Conservation (phyloP, 495 filamentous ascomycete species). For the Daldinia childiae region DNA sequence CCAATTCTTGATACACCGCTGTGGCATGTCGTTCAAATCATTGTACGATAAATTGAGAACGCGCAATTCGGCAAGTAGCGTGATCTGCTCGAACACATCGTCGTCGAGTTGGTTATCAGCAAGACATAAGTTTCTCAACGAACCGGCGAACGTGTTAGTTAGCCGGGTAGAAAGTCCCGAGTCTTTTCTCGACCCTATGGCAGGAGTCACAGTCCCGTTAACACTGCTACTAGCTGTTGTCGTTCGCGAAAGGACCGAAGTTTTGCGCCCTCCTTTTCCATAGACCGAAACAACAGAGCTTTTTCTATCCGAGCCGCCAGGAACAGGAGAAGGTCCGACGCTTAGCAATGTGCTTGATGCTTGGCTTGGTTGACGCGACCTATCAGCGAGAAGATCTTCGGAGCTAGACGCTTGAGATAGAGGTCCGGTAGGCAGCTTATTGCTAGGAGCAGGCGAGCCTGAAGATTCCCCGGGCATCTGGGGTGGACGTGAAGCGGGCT, state of each 20-base stretch:
- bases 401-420: slow-evolving; percentile 70
- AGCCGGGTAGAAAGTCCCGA: slow-evolving; percentile 80
- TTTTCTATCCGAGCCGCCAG: slow-evolving; percentile 71
- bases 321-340: slow-evolving; percentile 74
- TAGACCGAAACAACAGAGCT: slow-evolving; percentile 82
- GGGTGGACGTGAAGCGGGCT: slow-evolving; percentile 72
- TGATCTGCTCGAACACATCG: slow-evolving; percentile 91
- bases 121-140: slow-evolving; percentile 82
- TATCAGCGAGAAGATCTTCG: slow-evolving; percentile 78
- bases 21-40: slow-evolving; percentile 88
- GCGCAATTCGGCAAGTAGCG: slow-evolving; percentile 81
- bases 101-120: slow-evolving; percentile 95
- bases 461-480: slow-evolving; percentile 61
- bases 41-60: slow-evolving; percentile 96
- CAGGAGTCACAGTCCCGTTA: slow-evolving; percentile 63
- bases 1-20: slow-evolving; percentile 87
- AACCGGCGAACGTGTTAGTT: slow-evolving; percentile 83
- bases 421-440: slow-evolving; percentile 64
- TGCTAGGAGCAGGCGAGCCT: slow-evolving; percentile 43
- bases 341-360: slow-evolving; percentile 77
- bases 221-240: slow-evolving; percentile 54
- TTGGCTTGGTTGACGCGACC: slow-evolving; percentile 86
- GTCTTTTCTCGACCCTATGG: slow-evolving; percentile 75
- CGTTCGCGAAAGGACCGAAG: slow-evolving; percentile 79
- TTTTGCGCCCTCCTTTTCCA: slow-evolving; percentile 79